Evolutionary conservation across 1,284 basidiomycete genomes (phyloP), one percentile per base, ranked within the genome.

Genomic region (Sanghuangporus baumii): DNA sequence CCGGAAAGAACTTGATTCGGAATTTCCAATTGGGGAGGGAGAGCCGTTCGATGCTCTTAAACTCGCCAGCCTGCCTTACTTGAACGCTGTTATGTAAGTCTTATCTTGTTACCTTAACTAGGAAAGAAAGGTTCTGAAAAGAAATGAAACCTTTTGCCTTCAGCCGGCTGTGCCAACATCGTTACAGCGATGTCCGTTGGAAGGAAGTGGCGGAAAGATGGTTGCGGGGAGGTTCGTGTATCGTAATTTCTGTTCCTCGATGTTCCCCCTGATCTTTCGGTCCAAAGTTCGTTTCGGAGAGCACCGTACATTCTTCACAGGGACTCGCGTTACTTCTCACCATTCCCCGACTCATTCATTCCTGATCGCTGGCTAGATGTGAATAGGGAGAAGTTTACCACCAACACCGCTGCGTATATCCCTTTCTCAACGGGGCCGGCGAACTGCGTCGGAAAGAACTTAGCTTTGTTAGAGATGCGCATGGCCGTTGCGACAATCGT

Each of bases 231-330:
- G 61, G 57, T 31, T 34, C 16, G 36, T 26, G 20, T 20, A 26
- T 16, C 9, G 8, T 18, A n/a, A 16, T 34, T 7, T 9, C 12
- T 20, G 26, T 34, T 9, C 16, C 20, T 8, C 8, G 12, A 14
- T 26, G 23, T 2, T 16, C 18, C 14, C 16, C 43, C 7, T 59
- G 11, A 20, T 16, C 16, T 51, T 11, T 34, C 9, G 16, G 9
- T 3, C 8, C 12, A 26, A 84, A 81, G 54, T 79, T 76, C 61
- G 71, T 85, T 2, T 79, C 81, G 1, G 80, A 81, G 67, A 78
- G 78, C 81, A 40, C 73, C 72, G 11, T 83, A 83, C 67, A 75
- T 75, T 34, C 68, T 83, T 8, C 82, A 83, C 52, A 71, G 75
- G 34, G 71, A 74, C 60, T 69, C 74, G 11, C 71, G 72, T 16